Evolutionary conservation across 495 filamentous ascomycete genomes (phyloP).

Genomic region (Glutinoglossum americanum): DNA sequence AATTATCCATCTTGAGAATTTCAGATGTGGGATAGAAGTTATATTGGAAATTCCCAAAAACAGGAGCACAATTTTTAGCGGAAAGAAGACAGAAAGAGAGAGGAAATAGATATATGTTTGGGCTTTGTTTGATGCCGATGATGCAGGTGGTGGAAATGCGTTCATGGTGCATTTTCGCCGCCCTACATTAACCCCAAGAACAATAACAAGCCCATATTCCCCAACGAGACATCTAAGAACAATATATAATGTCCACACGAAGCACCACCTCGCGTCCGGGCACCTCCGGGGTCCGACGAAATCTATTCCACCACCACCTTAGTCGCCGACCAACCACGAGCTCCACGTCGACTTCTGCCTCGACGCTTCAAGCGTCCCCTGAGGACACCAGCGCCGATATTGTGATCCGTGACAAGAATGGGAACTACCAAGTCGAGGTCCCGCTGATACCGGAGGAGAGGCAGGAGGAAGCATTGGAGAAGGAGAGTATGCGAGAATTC

Average conservation of each 20-base stretch:
- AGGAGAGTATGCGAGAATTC: slow-evolving; percentile 5
- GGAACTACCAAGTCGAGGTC: slow-evolving; percentile 49
- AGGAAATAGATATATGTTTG: too few relatives aligned
- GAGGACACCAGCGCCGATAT: slow-evolving; percentile 40
- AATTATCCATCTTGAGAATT: slow-evolving; percentile 17
- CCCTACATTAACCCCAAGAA: too few relatives aligned
- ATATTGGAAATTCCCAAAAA: too few relatives aligned
- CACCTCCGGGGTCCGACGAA: slow-evolving; percentile 31
- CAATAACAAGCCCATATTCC: too few relatives aligned
- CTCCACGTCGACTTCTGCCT: slow-evolving; percentile 19
- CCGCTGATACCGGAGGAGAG: slow-evolving; percentile 28
- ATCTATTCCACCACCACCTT: slow-evolving; percentile 52
- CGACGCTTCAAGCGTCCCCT: slow-evolving; percentile 16
- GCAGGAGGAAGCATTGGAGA: slow-evolving; percentile 31
- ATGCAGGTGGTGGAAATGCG: too few relatives aligned
- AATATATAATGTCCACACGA: background rate
- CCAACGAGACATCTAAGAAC: too few relatives aligned
- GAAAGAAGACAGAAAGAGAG: background rate
- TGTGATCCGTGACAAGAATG: slow-evolving; percentile 53
- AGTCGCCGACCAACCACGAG: slow-evolving; percentile 40
- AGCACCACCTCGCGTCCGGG: slow-evolving; percentile 13
- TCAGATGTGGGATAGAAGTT: too few relatives aligned
- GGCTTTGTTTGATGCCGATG: too few relatives aligned
- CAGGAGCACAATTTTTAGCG: too few relatives aligned
- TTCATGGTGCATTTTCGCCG: too few relatives aligned